Conservation (phyloP, 345 rosid genomes). For the Eucalyptus albens region DNA sequence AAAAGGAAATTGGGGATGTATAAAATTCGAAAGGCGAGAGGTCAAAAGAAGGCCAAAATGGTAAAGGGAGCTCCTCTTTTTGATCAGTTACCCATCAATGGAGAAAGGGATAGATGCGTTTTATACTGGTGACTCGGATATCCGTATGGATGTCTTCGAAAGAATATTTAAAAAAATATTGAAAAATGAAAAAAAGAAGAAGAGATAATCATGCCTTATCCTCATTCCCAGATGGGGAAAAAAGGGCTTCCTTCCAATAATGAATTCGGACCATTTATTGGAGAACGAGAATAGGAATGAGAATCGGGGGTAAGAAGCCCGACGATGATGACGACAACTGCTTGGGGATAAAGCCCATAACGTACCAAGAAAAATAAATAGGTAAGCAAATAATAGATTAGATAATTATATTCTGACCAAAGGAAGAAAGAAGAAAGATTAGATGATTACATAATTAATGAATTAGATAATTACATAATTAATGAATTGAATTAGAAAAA, state of each 20-base stretch:
- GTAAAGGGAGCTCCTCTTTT: neutral
- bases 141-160: neutral
- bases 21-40: neutral
- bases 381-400: neutral
- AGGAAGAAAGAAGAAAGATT: too few relatives aligned
- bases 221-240: conserved; percentile 12
- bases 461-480: neutral
- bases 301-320: neutral
- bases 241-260: neutral
- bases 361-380: neutral
- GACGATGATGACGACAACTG: neutral
- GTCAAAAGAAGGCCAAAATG: neutral
- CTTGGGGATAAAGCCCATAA: neutral
- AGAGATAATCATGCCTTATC: conserved; percentile 19
- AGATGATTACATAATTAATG: neutral
- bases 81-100: neutral
- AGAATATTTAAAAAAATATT: neutral
- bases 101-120: neutral
- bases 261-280: neutral
- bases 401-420: neutral
- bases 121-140: neutral
- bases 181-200: neutral
- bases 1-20: neutral
- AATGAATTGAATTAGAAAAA: neutral
- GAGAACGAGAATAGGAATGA: neutral